phyloP scores from a whole-genome alignment of 768 basidiomycete species.

The Grammothele lineata region DNA sequence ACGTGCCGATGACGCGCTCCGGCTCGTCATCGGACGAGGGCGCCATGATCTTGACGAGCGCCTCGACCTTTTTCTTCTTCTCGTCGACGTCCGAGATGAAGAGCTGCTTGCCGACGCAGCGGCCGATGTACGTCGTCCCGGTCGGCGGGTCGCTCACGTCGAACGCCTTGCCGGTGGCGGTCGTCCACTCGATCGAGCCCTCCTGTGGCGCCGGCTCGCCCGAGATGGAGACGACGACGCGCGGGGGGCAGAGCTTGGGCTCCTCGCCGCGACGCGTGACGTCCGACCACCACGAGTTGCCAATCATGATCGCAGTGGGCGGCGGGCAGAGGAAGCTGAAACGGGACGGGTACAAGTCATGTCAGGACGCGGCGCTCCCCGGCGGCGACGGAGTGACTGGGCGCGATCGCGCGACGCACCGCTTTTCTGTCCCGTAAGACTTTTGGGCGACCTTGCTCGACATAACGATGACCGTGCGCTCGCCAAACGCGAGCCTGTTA shows the following conservation, averaged over 20 bases:
- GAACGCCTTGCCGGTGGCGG: constrained; percentile 78
- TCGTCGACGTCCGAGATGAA: constrained; percentile 95
- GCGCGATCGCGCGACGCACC: constrained; percentile 42
- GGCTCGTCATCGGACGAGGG: constrained; percentile 75
- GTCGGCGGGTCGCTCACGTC: constrained; percentile 75
- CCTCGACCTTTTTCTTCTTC: constrained; percentile 94
- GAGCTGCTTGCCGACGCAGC: constrained; percentile 90
- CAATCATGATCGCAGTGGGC: constrained; percentile 91
- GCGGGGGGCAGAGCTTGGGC: constrained; percentile 69
- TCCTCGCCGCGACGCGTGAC: constrained; percentile 70
- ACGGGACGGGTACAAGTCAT: constrained; percentile 6
- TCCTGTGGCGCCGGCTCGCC: constrained; percentile 86
- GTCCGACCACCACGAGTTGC: constrained; percentile 93
- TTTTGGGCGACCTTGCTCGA: constrained; percentile 98
- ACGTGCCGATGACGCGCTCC: constrained; percentile 81
- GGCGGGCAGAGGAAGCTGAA: constrained; percentile 86
- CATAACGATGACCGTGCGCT: constrained; percentile 94
- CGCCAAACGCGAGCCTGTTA: constrained; percentile 87
- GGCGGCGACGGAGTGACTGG: neutral
- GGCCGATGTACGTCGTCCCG: constrained; percentile 86
- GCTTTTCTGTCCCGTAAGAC: constrained; percentile 93
- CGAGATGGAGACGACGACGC: constrained; percentile 87
- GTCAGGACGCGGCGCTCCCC: constrained; percentile 5
- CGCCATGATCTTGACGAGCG: constrained; percentile 84
- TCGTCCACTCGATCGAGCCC: constrained; percentile 84